Base-by-base conservation (phyloP, 805 yeast genomes). In the Candida glaebosa region DNA sequence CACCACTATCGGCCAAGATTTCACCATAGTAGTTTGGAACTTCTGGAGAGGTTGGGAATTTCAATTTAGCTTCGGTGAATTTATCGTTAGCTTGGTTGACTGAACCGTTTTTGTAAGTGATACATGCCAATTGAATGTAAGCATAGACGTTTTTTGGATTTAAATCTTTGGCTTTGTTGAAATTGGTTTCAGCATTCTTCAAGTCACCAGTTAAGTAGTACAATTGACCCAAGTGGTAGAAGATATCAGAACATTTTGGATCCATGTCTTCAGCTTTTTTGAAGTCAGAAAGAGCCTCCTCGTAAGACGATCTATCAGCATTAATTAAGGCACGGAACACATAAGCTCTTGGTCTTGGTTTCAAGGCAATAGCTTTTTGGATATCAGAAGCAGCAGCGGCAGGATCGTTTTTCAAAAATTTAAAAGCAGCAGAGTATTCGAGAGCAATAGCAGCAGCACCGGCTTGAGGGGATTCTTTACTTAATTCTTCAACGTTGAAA, bases 21-120 rank as follows among this genome's bases (percentile, higher is more conserved):
- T 93, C 99, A 58, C 98, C 99, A 60, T 82, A 89, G 67, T 89
- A 93, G 72, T 88, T 90, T 70, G 93, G 95, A 53, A 89, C 84
- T 64, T 88, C 96, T 42, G 98, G 87, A 40, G 85, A 77, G 18
- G 90, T 78, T 52, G 96, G 90, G 78, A 87, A 87, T 61, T 75
- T 75, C 61, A 75, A 71, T 57, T 78, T 80, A 28, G 91, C 88
- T 46, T 76, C 81, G 46, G 76, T 74, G 67, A 88, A 88, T 44
- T 76, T 67, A 49, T 76, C 73, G 59, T 79, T 82, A 51, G 91
- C 81, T 39, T 73, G 78, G 28, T 69, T 74, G 40, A 71, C 61
- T 34, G 76, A 68, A 40, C 85, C 87, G 60, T 78, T 78, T 71
- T 89, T 86, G 77, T 90, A 90, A 47, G 85, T 79, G 54, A 90